phyloP scores from a whole-genome alignment of 805 yeast genomes.

The Wickerhamomyces alni region DNA sequence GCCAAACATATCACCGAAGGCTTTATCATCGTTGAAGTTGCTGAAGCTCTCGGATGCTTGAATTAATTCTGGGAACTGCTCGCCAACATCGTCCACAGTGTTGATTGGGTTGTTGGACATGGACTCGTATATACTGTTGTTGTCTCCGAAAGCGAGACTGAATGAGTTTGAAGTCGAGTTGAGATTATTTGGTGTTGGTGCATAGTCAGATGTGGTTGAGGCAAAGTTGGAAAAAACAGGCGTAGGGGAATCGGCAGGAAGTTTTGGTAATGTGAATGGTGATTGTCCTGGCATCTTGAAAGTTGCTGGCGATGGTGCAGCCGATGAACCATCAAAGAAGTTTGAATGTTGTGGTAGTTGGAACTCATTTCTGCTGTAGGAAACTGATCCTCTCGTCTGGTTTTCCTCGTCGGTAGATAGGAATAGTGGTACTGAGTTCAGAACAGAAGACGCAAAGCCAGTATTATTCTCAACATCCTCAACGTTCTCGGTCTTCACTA shows the following conservation, averaged over 20 bases:
- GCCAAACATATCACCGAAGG: conserved; percentile 17
- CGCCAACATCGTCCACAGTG: conserved; percentile 4
- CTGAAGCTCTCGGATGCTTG: conserved; percentile 9
- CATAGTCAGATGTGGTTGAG: neutral
- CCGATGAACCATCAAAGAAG: neutral
- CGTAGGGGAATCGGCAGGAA: neutral
- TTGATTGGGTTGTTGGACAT: conserved; percentile 6
- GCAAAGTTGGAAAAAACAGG: neutral
- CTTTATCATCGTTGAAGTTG: conserved; percentile 11
- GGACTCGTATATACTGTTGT: neutral
- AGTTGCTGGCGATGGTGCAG: no score
- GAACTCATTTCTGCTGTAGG: neutral
- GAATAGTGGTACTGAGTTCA: conserved; percentile 21
- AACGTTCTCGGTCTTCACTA: conserved; percentile 18
- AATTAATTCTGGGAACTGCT: conserved; percentile 9
- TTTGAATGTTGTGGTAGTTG: neutral
- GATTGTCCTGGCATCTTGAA: neutral
- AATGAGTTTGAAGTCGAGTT: conserved; percentile 1
- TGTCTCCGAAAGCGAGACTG: conserved; percentile 5
- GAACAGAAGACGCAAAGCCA: conserved; percentile 15
- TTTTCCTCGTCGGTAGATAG: conserved; percentile 18
- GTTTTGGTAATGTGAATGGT: neutral
- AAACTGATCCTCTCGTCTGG: conserved; percentile 1
- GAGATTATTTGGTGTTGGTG: conserved; percentile 1
- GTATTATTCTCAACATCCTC: conserved; percentile 16